These are phyloP conservation scores for Sporothrix euskadiensis DNA, from an alignment of 2,329 filamentous ascomycete species.

Conservation along the genomic window DNA sequence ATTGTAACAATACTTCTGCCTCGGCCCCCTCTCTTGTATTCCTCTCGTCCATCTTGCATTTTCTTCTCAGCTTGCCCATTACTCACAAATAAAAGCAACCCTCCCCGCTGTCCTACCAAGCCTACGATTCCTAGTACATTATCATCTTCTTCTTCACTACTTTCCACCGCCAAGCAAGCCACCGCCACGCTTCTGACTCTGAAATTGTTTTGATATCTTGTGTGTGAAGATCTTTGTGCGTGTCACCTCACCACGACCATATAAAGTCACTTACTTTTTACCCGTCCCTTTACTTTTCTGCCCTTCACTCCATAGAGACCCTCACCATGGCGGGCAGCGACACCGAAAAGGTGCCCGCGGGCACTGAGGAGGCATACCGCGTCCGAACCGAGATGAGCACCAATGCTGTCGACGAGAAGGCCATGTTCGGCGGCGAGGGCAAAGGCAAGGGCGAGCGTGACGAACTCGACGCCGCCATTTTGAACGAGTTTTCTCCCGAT, in stretches of 20 bases:
- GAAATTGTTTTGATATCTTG: not conserved
- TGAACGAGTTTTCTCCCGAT: conserved; percentile 54
- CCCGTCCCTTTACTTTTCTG: not conserved
- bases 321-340: conserved; percentile 18
- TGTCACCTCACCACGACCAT: not conserved
- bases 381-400: conserved; percentile 33
- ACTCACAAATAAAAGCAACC: not conserved
- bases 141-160: not conserved
- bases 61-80: not conserved
- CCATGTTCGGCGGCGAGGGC: not conserved
- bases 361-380: conserved; percentile 30
- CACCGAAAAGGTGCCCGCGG: conserved; percentile 18
- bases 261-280: not conserved
- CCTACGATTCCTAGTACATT: not conserved
- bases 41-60: not conserved
- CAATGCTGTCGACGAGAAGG: conserved; percentile 24
- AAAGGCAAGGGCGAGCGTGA: not conserved
- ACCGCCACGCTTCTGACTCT: not conserved
- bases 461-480: conserved; percentile 31
- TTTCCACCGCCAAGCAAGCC: not conserved
- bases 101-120: not conserved
- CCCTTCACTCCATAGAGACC: not conserved
- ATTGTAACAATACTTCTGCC: conserved; percentile 8
- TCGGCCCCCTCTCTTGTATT: not conserved
- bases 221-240: not conserved